A percentile compares a stretch with the other conserved stretches of the same genome.
phyloP scores from a whole-genome alignment of 2,329 filamentous ascomycete genomes.

The Fusarium sp. region DNA sequence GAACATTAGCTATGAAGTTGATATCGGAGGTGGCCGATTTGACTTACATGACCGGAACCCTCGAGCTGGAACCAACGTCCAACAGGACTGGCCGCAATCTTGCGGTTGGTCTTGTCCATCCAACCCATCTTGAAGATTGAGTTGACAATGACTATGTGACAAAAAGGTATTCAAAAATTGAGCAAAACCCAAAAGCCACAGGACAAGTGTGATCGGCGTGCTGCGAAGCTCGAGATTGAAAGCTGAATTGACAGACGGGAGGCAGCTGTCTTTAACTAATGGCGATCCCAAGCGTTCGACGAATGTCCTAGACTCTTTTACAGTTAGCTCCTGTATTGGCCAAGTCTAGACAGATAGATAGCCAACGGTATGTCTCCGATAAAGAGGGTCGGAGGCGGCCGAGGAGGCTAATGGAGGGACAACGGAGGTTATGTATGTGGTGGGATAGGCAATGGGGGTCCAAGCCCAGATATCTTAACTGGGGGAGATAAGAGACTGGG shows the following conservation, averaged over 20 bases:
- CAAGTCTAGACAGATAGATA: conserved; percentile 2
- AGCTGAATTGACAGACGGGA: conserved; percentile 9
- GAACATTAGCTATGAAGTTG: not conserved
- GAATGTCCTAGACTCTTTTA: conserved; percentile 21
- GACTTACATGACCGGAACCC: conserved; percentile 81
- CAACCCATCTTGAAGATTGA: conserved; percentile 55
- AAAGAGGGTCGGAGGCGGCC: conserved; percentile 25
- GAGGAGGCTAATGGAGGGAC: conserved; percentile 11
- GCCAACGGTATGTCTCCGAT: conserved; percentile 32
- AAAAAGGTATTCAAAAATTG: conserved; percentile 16
- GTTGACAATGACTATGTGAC: not conserved
- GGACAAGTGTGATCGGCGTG: not conserved
- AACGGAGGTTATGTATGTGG: conserved; percentile 32
- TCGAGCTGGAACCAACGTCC: conserved; percentile 84
- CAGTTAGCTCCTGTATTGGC: conserved; percentile 22
- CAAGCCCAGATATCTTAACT: conserved; percentile 28
- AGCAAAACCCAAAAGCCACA: conserved; percentile 1
- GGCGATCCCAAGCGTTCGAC: not conserved
- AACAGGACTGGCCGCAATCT: conserved; percentile 71
- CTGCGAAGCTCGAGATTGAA: conserved; percentile 3
- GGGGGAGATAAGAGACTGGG: conserved; percentile 36
- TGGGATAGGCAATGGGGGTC: conserved; percentile 30
- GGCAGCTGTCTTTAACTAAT: conserved; percentile 21
- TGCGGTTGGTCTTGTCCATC: conserved; percentile 62
- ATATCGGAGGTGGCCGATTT: not conserved